A percentile compares a stretch with the other conserved stretches of the same genome.
phyloP scores from a whole-genome alignment of 352 stramenopile species.

The Pythium folliculosum region DNA sequence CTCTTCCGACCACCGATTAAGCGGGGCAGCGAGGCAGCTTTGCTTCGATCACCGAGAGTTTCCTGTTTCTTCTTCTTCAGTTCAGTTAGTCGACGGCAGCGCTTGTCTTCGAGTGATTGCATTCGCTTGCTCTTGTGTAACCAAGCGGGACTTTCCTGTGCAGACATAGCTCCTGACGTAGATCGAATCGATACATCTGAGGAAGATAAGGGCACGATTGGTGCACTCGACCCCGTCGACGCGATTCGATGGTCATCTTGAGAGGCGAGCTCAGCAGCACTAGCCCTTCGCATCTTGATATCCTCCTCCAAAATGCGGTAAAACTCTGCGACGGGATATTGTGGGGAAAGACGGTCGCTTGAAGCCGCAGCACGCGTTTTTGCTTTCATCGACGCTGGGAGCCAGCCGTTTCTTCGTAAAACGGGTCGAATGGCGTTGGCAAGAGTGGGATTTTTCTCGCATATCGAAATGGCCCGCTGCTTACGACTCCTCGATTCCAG shows the following conservation, averaged over 20 bases:
- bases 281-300: background rate
- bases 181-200: background rate
- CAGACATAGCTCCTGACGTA: background rate
- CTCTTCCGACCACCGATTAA: conserved; percentile 79
- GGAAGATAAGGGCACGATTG: background rate
- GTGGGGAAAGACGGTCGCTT: background rate
- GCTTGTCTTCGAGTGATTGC: conserved; percentile 62
- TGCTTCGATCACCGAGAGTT: conserved; percentile 55
- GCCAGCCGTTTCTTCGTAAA: conserved; percentile 27
- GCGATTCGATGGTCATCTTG: background rate
- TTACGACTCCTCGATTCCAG: conserved; percentile 34
- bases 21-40: conserved; percentile 50
- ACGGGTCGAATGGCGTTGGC: conserved; percentile 36
- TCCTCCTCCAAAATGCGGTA: conserved; percentile 39
- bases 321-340: conserved; percentile 40
- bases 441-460: conserved; percentile 42
- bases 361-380: background rate
- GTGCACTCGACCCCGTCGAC: background rate
- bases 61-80: conserved; percentile 65
- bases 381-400: conserved; percentile 13
- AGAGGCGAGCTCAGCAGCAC: background rate
- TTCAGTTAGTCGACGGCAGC: conserved; percentile 35
- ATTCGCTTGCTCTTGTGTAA: conserved; percentile 58
- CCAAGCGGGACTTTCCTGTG: background rate
- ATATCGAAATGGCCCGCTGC: conserved; percentile 36